A percentile compares a stretch with the other conserved stretches of the same genome.
phyloP scores from a whole-genome alignment of 1,284 basidiomycete species.

The Porodaedalea pini region DNA sequence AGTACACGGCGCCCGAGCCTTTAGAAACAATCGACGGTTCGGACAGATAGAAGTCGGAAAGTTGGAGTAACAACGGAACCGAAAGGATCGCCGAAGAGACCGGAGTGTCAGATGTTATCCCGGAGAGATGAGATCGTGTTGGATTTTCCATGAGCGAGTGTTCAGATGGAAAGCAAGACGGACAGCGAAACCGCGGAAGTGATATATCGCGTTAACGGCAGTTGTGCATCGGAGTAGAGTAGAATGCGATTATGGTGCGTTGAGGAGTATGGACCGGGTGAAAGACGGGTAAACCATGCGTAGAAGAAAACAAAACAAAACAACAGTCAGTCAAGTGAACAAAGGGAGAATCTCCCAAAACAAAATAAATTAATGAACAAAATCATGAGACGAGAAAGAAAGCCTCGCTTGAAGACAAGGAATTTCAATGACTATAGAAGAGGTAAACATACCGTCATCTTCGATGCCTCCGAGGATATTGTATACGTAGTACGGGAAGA shows the following conservation, averaged over 20 bases:
- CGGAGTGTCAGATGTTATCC: not conserved
- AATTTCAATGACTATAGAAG: not conserved
- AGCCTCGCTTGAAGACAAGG: not conserved
- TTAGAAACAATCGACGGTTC: conserved; percentile 12
- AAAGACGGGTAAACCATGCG: conserved; percentile 6
- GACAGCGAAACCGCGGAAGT: not conserved
- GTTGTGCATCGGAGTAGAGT: not conserved
- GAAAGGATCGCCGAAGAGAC: not conserved
- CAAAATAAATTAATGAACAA: not conserved
- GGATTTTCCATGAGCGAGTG: conserved; percentile 11
- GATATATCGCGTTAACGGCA: not conserved
- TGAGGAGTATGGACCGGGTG: conserved; percentile 18
- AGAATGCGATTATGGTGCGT: not conserved
- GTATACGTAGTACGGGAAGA: conserved; percentile 96
- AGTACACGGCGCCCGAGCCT: conserved; percentile 94
- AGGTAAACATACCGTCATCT: conserved; percentile 73
- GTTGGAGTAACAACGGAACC: not conserved
- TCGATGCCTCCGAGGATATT: conserved; percentile 94
- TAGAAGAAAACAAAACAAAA: not conserved
- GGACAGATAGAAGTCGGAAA: not conserved
- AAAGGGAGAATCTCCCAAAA: not conserved
- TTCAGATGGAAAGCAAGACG: not conserved
- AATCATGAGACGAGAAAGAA: not conserved
- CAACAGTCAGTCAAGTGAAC: conserved; percentile 1
- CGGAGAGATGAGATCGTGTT: conserved; percentile 19